Conservation (phyloP, 78 protist species). For the slime mould (Dictyostelium discoideum) region DNA sequence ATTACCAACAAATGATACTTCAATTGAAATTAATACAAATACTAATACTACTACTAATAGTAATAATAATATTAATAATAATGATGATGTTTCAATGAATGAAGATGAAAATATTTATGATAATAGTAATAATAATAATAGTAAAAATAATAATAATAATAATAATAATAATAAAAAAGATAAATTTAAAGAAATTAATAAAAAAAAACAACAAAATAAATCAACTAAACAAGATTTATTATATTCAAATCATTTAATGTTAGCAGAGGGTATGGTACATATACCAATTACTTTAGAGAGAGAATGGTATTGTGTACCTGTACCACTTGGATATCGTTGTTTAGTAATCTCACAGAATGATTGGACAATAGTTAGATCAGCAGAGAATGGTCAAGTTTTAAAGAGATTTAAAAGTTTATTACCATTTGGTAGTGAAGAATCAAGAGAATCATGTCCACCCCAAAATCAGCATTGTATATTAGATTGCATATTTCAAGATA, state of each 20-base stretch:
- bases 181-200: constrained; percentile 3
- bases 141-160: background rate
- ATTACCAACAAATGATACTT: background rate
- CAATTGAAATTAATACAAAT: background rate
- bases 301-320: constrained; percentile 61
- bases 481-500: constrained; percentile 48
- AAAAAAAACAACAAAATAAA: constrained; percentile 8
- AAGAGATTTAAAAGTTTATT: constrained; percentile 5
- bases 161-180: constrained; percentile 9
- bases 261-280: constrained; percentile 54
- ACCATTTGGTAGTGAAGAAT: constrained; percentile 52
- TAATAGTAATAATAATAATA: background rate
- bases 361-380: constrained; percentile 14
- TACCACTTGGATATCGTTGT: constrained; percentile 56
- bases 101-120: too few species aligned
- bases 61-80: background rate
- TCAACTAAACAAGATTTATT: background rate
- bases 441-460: background rate
- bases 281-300: constrained; percentile 24
- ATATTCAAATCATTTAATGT: constrained; percentile 64
- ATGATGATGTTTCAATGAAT: background rate
- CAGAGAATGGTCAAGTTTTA: constrained; percentile 32
- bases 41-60: background rate
- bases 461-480: constrained; percentile 30
- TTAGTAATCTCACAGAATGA: constrained; percentile 44